Conservation (phyloP, 2,329 filamentous ascomycete species). For the Fusarium mangiferae region DNA sequence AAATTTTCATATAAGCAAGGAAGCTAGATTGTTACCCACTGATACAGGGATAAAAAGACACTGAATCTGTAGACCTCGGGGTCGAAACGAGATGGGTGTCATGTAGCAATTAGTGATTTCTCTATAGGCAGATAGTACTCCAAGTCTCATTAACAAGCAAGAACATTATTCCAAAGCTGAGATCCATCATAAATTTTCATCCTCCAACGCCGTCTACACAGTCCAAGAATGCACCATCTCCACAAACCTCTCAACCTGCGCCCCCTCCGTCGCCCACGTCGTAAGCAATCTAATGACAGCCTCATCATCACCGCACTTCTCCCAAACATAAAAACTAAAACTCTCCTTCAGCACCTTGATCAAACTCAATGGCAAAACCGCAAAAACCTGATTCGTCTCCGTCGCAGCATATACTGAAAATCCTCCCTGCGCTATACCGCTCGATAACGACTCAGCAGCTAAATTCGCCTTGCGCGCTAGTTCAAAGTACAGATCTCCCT, state of each 20-base stretch:
- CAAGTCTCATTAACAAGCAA: background rate
- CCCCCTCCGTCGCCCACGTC: constrained; percentile 60
- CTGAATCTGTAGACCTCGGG: too few relatives aligned
- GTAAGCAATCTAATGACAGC: constrained; percentile 59
- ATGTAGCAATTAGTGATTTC: too few relatives aligned
- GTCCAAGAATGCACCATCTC: constrained; percentile 31
- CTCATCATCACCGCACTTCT: constrained; percentile 51
- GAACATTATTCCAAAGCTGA: background rate
- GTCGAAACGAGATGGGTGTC: too few relatives aligned
- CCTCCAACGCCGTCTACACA: background rate
- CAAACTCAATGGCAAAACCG: constrained; percentile 52
- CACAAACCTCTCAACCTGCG: constrained; percentile 54
- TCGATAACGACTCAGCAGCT: constrained; percentile 56
- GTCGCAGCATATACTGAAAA: constrained; percentile 56
- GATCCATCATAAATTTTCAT: background rate
- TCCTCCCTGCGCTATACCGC: constrained; percentile 54
- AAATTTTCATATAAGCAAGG: too few relatives aligned
- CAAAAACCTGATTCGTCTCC: constrained; percentile 64
- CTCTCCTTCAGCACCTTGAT: constrained; percentile 53
- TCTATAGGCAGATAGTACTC: too few relatives aligned
- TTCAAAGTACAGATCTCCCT: constrained; percentile 57
- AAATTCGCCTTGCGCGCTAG: constrained; percentile 57
- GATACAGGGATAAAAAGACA: too few relatives aligned
- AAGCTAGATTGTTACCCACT: too few relatives aligned
- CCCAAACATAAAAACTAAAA: constrained; percentile 61